Conservation (phyloP, 768 basidiomycete species). For the Termitomyces bulborhizus region DNA sequence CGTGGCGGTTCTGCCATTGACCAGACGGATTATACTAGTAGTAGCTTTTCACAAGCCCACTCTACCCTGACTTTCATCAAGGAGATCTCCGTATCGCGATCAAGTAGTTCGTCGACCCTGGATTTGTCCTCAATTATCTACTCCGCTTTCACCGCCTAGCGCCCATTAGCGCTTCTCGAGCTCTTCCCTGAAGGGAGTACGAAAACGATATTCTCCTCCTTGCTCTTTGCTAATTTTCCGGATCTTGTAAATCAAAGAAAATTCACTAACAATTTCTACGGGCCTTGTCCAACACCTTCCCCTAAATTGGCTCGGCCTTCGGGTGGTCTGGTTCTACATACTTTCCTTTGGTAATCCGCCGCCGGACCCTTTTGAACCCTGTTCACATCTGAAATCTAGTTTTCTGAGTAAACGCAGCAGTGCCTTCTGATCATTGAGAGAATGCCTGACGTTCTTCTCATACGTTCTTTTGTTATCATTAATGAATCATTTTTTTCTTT, state of each 20-base stretch:
- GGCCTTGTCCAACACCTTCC: neutral
- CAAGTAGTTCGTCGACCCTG: neutral
- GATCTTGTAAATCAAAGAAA: neutral
- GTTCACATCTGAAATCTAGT: neutral
- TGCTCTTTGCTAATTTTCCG: slow-evolving; percentile 5
- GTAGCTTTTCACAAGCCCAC: neutral
- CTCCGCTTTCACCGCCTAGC: slow-evolving; percentile 8
- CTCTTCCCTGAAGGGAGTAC: neutral
- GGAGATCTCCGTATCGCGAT: neutral
- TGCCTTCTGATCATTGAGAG: neutral
- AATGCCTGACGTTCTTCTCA: neutral
- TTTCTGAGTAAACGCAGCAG: neutral
- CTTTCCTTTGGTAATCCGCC: slow-evolving; percentile 1
- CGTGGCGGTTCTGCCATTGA: no score
- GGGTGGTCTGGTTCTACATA: neutral
- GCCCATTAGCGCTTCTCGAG: neutral
- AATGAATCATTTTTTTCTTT: no score
- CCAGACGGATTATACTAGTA: neutral
- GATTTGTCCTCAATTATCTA: neutral
- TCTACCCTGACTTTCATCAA: slow-evolving; percentile 2
- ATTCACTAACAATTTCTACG: neutral
- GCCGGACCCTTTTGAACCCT: neutral
- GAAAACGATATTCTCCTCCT: neutral
- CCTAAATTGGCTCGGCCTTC: neutral
- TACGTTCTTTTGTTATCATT: neutral